Percentiles rank a stretch among this genome's conserved stretches.
phyloP scores from a whole-genome alignment of 768 basidiomycete genomes.

The Dacryopinax spathularia region DNA sequence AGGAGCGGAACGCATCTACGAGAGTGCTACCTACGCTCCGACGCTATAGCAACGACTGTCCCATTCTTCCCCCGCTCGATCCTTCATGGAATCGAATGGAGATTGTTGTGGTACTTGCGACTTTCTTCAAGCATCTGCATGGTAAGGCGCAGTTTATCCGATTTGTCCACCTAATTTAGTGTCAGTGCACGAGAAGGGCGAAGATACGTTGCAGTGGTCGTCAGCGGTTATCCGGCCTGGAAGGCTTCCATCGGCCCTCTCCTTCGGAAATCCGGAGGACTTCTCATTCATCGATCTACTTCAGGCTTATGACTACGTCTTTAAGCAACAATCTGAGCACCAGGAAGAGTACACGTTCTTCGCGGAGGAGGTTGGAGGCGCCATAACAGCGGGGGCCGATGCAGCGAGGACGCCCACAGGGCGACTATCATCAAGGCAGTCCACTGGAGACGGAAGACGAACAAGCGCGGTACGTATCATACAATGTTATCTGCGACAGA shows the following conservation, averaged over 20 bases:
- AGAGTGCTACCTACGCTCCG: not conserved
- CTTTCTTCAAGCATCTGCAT: not conserved
- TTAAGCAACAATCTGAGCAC: not conserved
- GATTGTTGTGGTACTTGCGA: not conserved
- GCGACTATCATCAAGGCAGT: too few relatives aligned
- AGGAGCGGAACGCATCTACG: not conserved
- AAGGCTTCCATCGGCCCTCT: not conserved
- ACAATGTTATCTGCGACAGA: too few relatives aligned
- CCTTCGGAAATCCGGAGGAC: not conserved
- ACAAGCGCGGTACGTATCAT: too few relatives aligned
- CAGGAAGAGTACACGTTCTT: not conserved
- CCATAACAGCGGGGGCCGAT: too few relatives aligned
- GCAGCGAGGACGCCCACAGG: too few relatives aligned
- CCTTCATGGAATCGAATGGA: not conserved
- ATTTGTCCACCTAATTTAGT: too few relatives aligned
- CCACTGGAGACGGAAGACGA: too few relatives aligned
- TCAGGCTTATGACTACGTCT: not conserved
- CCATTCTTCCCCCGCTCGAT: not conserved
- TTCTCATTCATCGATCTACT: not conserved
- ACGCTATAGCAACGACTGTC: not conserved
- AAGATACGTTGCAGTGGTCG: not conserved
- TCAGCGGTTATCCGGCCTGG: not conserved
- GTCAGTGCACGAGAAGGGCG: not conserved
- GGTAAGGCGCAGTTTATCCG: not conserved
- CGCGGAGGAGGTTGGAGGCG: too few relatives aligned